Evolutionary conservation across 2,329 filamentous ascomycete species (phyloP).

Genomic region (Ceratocystis eucalypticola): DNA sequence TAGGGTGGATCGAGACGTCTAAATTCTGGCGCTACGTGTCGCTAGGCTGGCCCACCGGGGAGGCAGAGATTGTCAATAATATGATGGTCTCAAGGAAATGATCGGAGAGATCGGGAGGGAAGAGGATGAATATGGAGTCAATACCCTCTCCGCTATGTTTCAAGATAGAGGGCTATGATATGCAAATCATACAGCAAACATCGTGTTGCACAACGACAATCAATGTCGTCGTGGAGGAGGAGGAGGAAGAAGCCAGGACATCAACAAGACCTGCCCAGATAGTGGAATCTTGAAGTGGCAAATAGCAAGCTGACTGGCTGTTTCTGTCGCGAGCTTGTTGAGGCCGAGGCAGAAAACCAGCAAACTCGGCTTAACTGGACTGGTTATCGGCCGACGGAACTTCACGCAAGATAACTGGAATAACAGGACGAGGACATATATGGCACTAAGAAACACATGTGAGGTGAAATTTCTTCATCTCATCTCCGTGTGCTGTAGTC

Average conservation of each 20-base stretch:
- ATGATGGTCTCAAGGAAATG: neutral
- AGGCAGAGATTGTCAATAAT: neutral
- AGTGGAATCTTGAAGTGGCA: too few species aligned
- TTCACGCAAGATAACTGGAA: neutral
- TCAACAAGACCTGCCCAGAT: neutral
- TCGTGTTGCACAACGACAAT: neutral
- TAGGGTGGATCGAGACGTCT: neutral
- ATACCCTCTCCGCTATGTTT: neutral
- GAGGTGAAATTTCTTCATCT: constrained; percentile 4
- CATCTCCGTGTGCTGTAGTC: neutral
- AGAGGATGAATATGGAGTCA: neutral
- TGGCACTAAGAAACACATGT: neutral
- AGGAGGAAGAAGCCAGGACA: neutral
- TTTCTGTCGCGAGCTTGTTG: neutral
- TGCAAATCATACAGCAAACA: neutral
- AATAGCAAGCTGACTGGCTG: too few species aligned
- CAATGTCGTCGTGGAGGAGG: neutral
- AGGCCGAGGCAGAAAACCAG: neutral
- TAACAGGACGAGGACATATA: neutral
- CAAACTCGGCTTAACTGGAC: neutral
- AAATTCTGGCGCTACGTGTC: neutral
- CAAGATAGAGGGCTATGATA: neutral
- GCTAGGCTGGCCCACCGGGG: neutral
- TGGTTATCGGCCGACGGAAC: neutral
- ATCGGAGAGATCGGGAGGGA: too few species aligned